phyloP scores from a whole-genome alignment of 768 basidiomycete genomes.

The Tylopilus balloui region DNA sequence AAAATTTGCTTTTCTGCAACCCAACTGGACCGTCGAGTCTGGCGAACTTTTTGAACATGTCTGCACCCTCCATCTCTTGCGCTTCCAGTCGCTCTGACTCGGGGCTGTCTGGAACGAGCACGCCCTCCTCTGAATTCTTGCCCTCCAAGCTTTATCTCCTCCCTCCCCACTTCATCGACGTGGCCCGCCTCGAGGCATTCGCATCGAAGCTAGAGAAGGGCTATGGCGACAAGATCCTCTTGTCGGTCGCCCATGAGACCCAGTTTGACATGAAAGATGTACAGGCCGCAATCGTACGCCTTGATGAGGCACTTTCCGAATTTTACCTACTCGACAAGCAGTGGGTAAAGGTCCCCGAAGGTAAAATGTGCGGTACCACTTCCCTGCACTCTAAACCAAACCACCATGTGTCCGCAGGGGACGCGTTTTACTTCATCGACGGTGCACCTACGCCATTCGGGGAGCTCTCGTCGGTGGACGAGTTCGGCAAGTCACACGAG shows the following conservation, averaged over 20 bases:
- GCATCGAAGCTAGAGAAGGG: conserved; percentile 24
- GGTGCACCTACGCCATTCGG: conserved; percentile 4
- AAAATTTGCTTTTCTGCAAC: conserved; percentile 19
- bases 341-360: conserved; percentile 21
- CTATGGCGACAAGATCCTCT: conserved; percentile 25
- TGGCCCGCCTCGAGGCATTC: conserved; percentile 13
- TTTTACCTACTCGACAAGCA: conserved; percentile 1
- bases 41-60: conserved; percentile 18
- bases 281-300: conserved; percentile 2
- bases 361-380: background rate
- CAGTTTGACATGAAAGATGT: conserved; percentile 9
- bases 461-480: conserved; percentile 10
- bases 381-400: background rate
- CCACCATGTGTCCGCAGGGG: background rate
- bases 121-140: conserved; percentile 24
- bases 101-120: conserved; percentile 18
- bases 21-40: background rate
- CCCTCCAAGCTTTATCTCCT: conserved; percentile 23
- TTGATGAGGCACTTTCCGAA: conserved; percentile 15
- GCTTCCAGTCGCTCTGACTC: conserved; percentile 17
- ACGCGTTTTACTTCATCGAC: conserved; percentile 19
- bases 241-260: conserved; percentile 18
- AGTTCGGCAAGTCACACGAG: conserved; percentile 13
- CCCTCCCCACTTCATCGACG: conserved; percentile 13
- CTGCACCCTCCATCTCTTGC: conserved; percentile 7